Evolutionary conservation across 768 basidiomycete genomes (phyloP).

Genomic region (Amanita phalloides): DNA sequence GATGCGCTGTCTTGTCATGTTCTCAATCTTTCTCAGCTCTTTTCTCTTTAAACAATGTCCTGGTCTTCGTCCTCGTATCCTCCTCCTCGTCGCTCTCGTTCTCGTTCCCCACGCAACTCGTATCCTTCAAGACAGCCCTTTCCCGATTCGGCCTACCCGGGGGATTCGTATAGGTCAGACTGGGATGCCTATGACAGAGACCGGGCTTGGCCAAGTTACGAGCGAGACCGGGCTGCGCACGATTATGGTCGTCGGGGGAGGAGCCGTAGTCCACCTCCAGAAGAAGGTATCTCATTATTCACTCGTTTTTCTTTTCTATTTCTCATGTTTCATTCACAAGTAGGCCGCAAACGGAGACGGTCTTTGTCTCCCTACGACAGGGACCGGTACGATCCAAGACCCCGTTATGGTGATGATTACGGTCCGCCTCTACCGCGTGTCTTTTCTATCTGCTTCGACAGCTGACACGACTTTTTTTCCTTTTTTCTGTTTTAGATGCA

Average conservation of each 20-base stretch:
- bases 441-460: constrained; percentile 4
- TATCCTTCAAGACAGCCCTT: constrained; percentile 46
- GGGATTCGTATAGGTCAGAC: constrained; percentile 48
- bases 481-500: constrained; percentile 30
- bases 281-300: constrained; percentile 41
- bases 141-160: constrained; percentile 42
- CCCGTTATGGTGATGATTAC: constrained; percentile 73
- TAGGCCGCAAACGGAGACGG: constrained; percentile 68
- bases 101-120: constrained; percentile 62
- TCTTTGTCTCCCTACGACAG: constrained; percentile 77
- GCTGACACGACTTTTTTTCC: constrained; percentile 6
- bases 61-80: constrained; percentile 72
- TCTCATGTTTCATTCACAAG: constrained; percentile 16
- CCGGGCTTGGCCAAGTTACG: constrained; percentile 51
- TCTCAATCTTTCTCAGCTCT: constrained; percentile 47
- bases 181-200: constrained; percentile 73
- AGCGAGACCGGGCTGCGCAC: constrained; percentile 58
- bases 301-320: background rate
- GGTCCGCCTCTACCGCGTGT: constrained; percentile 34
- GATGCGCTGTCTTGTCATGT: constrained; percentile 49
- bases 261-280: constrained; percentile 66
- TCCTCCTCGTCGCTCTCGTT: constrained; percentile 69
- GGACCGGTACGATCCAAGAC: constrained; percentile 74
- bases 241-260: constrained; percentile 63
- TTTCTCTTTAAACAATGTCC: constrained; percentile 63